Percentiles rank a stretch among this genome's conserved stretches.
phyloP scores from a whole-genome alignment of 352 stramenopile genomes.

The Phytophthora multivora region DNA sequence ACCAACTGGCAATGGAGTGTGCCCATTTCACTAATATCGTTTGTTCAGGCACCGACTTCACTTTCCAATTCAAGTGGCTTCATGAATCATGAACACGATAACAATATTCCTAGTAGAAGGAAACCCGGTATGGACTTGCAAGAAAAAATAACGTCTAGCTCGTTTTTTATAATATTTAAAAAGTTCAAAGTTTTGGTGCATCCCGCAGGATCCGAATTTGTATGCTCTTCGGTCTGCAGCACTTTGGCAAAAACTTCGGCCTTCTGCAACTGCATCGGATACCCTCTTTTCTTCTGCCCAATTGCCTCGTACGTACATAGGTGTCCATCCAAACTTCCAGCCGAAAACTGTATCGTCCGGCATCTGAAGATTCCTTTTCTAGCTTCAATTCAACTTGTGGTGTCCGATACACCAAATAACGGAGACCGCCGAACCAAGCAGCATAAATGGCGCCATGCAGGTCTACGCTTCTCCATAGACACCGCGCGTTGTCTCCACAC shows the following conservation, averaged over 20 bases:
- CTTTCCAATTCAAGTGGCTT: background rate
- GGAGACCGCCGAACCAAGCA: conserved; percentile 1
- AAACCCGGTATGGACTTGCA: too few relatives aligned
- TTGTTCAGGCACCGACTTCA: background rate
- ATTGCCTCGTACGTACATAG: conserved; percentile 67
- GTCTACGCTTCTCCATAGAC: conserved; percentile 2
- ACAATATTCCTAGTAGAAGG: too few relatives aligned
- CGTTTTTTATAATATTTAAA: too few relatives aligned
- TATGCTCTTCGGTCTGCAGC: conserved; percentile 54
- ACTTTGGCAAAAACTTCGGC: conserved; percentile 86
- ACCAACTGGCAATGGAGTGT: too few relatives aligned
- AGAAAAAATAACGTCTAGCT: too few relatives aligned
- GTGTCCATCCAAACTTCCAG: conserved; percentile 5
- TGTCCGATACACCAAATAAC: background rate
- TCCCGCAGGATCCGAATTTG: too few relatives aligned
- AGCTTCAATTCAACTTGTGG: conserved; percentile 16
- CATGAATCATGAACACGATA: background rate
- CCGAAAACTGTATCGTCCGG: conserved; percentile 3
- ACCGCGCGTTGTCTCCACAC: background rate
- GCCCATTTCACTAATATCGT: too few relatives aligned
- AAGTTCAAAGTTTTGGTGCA: conserved; percentile 63
- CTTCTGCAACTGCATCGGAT: conserved; percentile 73
- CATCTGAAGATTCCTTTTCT: conserved; percentile 10
- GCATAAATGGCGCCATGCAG: conserved; percentile 2
- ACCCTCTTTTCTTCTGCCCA: conserved; percentile 77